Percentiles rank a stretch among this genome's conserved stretches.
Evolutionary conservation across 2,329 filamentous ascomycete genomes (phyloP).

Genomic region (Stachybotrys chartarum): DNA sequence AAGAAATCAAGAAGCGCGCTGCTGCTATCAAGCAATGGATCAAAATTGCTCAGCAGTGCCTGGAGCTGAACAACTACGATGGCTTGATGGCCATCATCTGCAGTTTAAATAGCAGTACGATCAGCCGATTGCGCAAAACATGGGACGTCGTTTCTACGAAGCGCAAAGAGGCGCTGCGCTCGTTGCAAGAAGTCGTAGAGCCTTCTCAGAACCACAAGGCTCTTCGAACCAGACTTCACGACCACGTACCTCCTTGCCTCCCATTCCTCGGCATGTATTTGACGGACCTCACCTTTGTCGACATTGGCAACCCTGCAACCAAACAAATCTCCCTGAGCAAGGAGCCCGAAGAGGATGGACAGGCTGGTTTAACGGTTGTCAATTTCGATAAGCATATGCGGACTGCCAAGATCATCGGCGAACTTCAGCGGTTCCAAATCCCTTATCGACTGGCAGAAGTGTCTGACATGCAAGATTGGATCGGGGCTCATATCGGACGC

Average conservation of each 20-base stretch:
- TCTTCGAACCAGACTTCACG: constrained; percentile 73
- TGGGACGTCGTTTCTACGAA: constrained; percentile 86
- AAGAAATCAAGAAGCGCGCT: constrained; percentile 91
- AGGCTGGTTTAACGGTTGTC: constrained; percentile 69
- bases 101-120: constrained; percentile 85
- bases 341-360: constrained; percentile 52
- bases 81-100: constrained; percentile 96
- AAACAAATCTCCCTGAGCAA: constrained; percentile 55
- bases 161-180: constrained; percentile 72
- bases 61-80: constrained; percentile 93
- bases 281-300: constrained; percentile 92
- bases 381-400: constrained; percentile 97
- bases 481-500: constrained; percentile 71
- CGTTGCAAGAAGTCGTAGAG: constrained; percentile 78
- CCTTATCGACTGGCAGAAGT: constrained; percentile 79
- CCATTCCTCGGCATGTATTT: constrained; percentile 96
- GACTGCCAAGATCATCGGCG: constrained; percentile 91
- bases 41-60: constrained; percentile 80
- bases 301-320: constrained; percentile 84
- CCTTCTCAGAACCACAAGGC: constrained; percentile 86
- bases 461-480: constrained; percentile 87
- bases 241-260: constrained; percentile 83
- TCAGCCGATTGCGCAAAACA: constrained; percentile 78
- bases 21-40: constrained; percentile 95
- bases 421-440: constrained; percentile 93